Evolutionary conservation across 495 filamentous ascomycete genomes (phyloP), one percentile per base, ranked within the genome.

Genomic region (Neurospora sp.): DNA sequence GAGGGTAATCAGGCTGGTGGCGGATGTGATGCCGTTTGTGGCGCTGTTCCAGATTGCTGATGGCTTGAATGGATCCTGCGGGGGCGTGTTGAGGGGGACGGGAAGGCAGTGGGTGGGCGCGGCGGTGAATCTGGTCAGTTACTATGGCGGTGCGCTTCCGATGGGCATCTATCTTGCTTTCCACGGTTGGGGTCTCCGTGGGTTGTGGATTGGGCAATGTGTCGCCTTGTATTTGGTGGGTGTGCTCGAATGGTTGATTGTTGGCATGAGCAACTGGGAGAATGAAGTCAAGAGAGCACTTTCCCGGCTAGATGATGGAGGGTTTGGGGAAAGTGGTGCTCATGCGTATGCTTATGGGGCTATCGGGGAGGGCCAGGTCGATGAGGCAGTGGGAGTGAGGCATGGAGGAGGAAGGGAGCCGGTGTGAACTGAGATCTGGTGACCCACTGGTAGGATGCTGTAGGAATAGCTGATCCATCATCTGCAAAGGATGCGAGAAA

Each of bases 41-140:
- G 94, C 94, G 4, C 85, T 97, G n/a, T 97, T 97, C 84, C 94
- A 97, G 83, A 94, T 97, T 72, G 93, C 94, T 0, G 94, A 97
- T 81, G 94, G 94, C 4, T 81, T 96, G 72, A 96, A 95, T 81
- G 93, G 92, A 0, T 91, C 89, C 73, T 97, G 94, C 78, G 94
- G 94, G 11, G 94, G 94, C 8, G 89, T 88, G 72, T 82, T 97
- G 12, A 81, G 94, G 70, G 94, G 94, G 0, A 95, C 94, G 92
- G 94, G 94, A 16, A 84, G 92, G 44, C 94, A 97, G 81, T 94
- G 96, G 85, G 86, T 96, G 39, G 94, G 94, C 18, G 94, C 94
- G 23, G 83, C 89, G n/a, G 94, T 97, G 73, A 97, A 98, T 78
- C 80, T 96, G 39, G 81, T 94, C n/a, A 92, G 90, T 77, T 98